phyloP scores from a whole-genome alignment of 139 green algal genomes.

The Chlamydomonas sp. region DNA sequence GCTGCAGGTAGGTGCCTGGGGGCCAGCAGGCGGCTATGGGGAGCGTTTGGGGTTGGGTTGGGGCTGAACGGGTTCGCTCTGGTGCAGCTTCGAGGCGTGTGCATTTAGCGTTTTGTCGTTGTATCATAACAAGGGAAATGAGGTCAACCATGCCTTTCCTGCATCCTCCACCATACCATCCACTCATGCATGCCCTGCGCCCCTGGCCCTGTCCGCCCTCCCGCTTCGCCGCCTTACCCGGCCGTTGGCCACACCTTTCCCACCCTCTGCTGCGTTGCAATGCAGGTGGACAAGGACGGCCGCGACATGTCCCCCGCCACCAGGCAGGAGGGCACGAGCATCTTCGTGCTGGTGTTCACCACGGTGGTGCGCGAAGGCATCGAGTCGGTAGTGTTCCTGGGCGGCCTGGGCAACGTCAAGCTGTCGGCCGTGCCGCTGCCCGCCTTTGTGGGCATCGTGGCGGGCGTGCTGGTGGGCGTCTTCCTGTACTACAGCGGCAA shows the following conservation, averaged over 20 bases:
- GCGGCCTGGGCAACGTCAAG: conserved; percentile 47
- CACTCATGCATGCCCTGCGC: too few species aligned
- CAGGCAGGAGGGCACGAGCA: conserved; percentile 28
- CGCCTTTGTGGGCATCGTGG: conserved; percentile 36
- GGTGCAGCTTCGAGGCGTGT: too few species aligned
- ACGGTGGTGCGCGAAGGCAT: conserved; percentile 61
- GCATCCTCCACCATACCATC: too few species aligned
- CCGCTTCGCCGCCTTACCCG: not conserved
- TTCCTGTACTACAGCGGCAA: conserved; percentile 53
- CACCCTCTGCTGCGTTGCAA: too few species aligned
- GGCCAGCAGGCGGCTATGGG: too few species aligned
- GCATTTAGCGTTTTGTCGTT: too few species aligned
- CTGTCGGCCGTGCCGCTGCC: conserved; percentile 37
- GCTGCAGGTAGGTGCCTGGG: too few species aligned
- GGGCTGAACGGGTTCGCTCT: too few species aligned
- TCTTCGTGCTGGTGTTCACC: conserved; percentile 47
- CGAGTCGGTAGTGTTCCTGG: conserved; percentile 65
- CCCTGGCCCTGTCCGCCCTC: not conserved
- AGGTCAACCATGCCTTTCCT: too few species aligned
- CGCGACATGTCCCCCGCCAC: not conserved
- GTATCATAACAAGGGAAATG: too few species aligned
- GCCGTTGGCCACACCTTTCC: too few species aligned
- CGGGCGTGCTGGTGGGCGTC: conserved; percentile 37
- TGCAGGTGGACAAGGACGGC: not conserved
- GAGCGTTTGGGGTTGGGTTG: too few species aligned